phyloP scores from a whole-genome alignment of 495 filamentous ascomycete genomes.

The Letharia lupina region DNA sequence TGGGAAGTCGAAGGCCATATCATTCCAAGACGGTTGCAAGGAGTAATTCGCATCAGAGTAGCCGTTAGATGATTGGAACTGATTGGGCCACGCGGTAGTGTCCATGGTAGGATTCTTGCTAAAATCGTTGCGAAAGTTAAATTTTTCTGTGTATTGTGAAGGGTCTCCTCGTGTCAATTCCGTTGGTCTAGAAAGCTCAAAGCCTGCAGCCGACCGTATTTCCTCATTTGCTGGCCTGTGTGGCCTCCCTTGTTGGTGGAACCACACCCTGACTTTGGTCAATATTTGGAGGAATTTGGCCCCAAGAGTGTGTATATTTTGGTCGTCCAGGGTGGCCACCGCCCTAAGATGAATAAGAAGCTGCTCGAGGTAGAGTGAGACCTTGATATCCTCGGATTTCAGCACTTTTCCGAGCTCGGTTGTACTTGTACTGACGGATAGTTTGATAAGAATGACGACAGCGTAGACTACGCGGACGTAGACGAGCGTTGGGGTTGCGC shows the following conservation, averaged over 20 bases:
- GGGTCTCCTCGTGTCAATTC: neutral
- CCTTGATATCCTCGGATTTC: conserved; percentile 27
- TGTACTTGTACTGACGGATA: conserved; percentile 30
- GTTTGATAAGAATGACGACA: conserved; percentile 32
- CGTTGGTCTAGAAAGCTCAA: neutral
- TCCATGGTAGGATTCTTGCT: conserved; percentile 34
- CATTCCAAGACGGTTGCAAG: neutral
- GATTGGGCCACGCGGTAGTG: conserved; percentile 5
- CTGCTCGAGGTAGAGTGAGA: conserved; percentile 27
- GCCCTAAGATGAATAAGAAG: conserved; percentile 23
- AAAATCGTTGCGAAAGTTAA: neutral
- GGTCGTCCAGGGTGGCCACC: conserved; percentile 14
- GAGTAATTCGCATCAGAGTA: neutral
- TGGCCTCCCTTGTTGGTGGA: conserved; percentile 35
- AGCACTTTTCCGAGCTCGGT: conserved; percentile 31
- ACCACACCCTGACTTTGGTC: conserved; percentile 66
- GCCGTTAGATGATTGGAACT: neutral
- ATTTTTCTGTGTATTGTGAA: neutral
- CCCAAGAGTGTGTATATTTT: conserved; percentile 29
- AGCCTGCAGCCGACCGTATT: neutral
- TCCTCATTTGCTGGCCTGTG: neutral
- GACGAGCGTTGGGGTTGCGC: conserved; percentile 28
- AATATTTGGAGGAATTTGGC: conserved; percentile 72
- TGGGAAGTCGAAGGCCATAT: conserved; percentile 7
- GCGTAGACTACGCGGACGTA: conserved; percentile 31